These are phyloP conservation scores for Phyllosticta citriasiana DNA, from an alignment of 2,329 filamentous ascomycete species.

Conservation along the genomic window DNA sequence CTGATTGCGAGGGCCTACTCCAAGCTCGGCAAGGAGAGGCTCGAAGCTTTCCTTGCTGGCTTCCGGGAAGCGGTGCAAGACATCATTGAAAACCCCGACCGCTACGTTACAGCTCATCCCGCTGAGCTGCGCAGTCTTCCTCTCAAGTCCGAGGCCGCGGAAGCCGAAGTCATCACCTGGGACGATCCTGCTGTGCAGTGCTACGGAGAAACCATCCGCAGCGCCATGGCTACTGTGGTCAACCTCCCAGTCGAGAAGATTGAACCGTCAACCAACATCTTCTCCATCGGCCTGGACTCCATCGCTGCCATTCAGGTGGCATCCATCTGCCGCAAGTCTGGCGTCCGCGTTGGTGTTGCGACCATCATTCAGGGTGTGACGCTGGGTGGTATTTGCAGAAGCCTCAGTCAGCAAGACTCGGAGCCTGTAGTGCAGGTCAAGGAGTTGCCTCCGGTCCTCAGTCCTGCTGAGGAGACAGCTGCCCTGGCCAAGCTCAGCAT, in stretches of 20 bases:
- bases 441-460: not conserved
- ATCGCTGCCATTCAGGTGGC: conserved; percentile 10
- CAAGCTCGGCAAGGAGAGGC: conserved; percentile 1
- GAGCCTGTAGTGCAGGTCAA: not conserved
- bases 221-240: conserved; percentile 5
- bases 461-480: not conserved
- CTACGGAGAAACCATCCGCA: conserved; percentile 6
- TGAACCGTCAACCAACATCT: conserved; percentile 8
- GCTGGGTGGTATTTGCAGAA: conserved; percentile 8
- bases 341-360: conserved; percentile 7
- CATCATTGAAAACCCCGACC: conserved; percentile 6
- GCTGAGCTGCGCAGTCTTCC: conserved; percentile 1
- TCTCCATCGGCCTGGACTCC: conserved; percentile 10
- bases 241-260: conserved; percentile 5
- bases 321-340: conserved; percentile 2
- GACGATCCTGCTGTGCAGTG: conserved; percentile 7
- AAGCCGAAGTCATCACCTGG: conserved; percentile 2
- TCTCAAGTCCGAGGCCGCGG: not conserved
- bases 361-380: conserved; percentile 9
- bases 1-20: conserved; percentile 6
- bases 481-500: not conserved
- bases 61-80: conserved; percentile 6
- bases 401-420: not conserved
- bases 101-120: conserved; percentile 5
- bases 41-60: conserved; percentile 5